Evolutionary conservation across 1,139 yeast species (phyloP).

Genomic region (Blastobotrys buckinghamii): DNA sequence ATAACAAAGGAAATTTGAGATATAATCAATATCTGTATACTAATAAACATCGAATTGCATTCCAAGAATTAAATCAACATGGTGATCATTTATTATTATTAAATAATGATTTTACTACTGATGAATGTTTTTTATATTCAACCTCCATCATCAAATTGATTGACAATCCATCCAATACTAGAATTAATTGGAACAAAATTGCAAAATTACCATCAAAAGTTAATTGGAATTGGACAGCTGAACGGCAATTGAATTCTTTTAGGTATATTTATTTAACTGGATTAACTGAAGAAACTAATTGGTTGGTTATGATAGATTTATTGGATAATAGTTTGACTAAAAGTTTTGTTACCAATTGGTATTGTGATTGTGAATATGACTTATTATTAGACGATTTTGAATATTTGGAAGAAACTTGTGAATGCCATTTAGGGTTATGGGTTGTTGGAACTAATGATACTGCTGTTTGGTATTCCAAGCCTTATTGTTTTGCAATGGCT

Average conservation of each 20-base stretch:
- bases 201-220: not conserved
- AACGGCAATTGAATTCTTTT: conserved; percentile 2
- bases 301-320: not conserved
- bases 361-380: not conserved
- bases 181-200: not conserved
- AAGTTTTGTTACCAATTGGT: not conserved
- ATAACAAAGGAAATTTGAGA: not conserved
- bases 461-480: conserved; percentile 4
- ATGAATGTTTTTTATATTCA: not conserved
- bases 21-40: not conserved
- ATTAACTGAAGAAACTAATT: not conserved
- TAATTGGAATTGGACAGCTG: conserved; percentile 3
- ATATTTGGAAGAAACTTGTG: not conserved
- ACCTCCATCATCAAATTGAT: not conserved
- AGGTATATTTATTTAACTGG: conserved; percentile 2
- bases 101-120: not conserved
- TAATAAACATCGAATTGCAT: not conserved
- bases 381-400: not conserved
- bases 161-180: not conserved
- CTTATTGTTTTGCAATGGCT: not conserved
- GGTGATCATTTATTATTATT: not conserved
- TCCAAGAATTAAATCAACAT: conserved; percentile 3
- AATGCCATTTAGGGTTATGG: conserved; percentile 3
- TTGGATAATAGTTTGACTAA: not conserved
- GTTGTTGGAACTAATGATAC: not conserved